Conservation (phyloP, 225 moss, liverwort and hornwort species). For the Marchantia paleacea region DNA sequence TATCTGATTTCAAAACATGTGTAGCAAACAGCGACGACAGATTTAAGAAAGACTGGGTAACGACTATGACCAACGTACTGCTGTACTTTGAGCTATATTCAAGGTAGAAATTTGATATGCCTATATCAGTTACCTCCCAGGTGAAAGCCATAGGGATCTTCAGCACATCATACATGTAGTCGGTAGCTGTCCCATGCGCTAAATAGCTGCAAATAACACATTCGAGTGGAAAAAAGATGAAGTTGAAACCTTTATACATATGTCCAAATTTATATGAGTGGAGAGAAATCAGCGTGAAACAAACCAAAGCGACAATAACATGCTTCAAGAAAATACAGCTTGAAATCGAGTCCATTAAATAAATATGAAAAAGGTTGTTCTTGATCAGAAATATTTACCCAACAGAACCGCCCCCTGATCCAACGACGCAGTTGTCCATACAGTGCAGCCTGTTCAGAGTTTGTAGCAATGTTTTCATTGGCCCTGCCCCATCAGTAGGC, state of each 20-base stretch:
- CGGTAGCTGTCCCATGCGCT: conserved; percentile 90
- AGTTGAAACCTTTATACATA: not conserved
- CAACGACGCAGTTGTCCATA: conserved; percentile 64
- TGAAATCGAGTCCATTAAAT: not conserved
- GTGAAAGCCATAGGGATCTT: conserved; percentile 53
- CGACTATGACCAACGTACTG: not conserved
- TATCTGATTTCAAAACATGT: conserved; percentile 31
- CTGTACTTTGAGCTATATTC: not conserved
- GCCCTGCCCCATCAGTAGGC: conserved; percentile 59
- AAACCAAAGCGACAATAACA: too few species aligned
- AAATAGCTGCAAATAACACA: conserved; percentile 45
- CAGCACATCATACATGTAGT: conserved; percentile 76
- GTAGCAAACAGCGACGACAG: not conserved
- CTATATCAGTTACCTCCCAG: conserved; percentile 36
- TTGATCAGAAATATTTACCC: conserved; percentile 34
- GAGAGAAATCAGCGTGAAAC: too few species aligned
- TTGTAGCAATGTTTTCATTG: conserved; percentile 56
- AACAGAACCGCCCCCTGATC: conserved; percentile 82
- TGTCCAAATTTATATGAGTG: not conserved
- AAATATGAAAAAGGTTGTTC: not conserved
- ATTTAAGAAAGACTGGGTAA: not conserved
- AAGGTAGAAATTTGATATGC: not conserved
- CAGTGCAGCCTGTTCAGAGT: conserved; percentile 64
- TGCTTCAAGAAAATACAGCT: too few species aligned
- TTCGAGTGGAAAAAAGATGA: too few species aligned